Conservation (phyloP, 345 rosid species). For the Populus ilicifolia region DNA sequence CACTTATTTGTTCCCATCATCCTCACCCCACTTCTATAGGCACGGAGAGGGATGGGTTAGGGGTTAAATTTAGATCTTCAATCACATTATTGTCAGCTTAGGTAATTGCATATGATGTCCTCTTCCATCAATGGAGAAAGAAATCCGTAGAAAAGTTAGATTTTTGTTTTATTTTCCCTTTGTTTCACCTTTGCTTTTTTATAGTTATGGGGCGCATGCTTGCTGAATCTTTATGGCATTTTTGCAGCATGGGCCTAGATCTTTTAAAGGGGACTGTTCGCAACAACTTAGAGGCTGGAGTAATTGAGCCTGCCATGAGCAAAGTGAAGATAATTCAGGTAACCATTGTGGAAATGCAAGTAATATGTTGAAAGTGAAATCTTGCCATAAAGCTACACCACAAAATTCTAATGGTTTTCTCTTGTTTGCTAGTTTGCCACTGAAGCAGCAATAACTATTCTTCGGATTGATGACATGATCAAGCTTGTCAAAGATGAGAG, state of each 20-base stretch:
- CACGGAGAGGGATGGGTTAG: not conserved
- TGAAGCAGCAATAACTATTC: conserved; percentile 96
- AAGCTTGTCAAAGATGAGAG: conserved; percentile 88
- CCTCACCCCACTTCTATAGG: too few relatives aligned
- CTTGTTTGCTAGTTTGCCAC: conserved; percentile 62
- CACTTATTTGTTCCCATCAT: not conserved
- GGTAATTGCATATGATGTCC: not conserved
- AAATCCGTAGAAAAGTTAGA: not conserved
- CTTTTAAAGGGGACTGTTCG: conserved; percentile 74
- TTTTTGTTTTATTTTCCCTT: not conserved
- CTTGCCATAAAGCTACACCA: not conserved
- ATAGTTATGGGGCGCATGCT: not conserved
- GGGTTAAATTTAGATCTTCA: not conserved
- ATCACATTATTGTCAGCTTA: not conserved
- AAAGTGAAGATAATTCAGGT: conserved; percentile 99
- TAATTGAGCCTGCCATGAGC: conserved; percentile 99
- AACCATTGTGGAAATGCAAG: not conserved
- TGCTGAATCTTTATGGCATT: conserved; percentile 5
- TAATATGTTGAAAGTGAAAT: not conserved
- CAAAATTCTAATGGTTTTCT: not conserved
- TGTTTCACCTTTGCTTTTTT: not conserved
- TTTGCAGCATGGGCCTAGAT: conserved; percentile 91
- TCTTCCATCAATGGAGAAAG: not conserved
- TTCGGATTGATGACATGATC: conserved; percentile 97
- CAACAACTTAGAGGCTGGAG: conserved; percentile 96